Evolutionary conservation across 2,329 filamentous ascomycete genomes (phyloP).

Genomic region (Fusarium xylarioides): DNA sequence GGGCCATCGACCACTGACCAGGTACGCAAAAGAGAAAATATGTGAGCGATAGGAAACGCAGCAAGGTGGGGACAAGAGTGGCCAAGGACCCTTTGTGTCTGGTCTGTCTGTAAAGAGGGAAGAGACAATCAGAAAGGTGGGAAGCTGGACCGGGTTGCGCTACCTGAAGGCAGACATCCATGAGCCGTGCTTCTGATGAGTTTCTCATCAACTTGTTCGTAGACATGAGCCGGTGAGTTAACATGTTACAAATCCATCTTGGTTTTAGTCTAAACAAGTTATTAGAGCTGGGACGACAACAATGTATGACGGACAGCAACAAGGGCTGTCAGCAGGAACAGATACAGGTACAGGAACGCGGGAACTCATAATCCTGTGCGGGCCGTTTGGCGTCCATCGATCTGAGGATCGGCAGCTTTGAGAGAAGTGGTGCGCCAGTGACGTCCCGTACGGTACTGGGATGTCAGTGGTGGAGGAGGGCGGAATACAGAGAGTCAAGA

Average conservation of each 20-base stretch:
- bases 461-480: slow-evolving; percentile 34
- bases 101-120: slow-evolving; percentile 8
- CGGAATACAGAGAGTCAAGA: neutral
- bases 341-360: slow-evolving; percentile 19
- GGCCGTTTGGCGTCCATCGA: slow-evolving; percentile 42
- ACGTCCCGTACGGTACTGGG: slow-evolving; percentile 39
- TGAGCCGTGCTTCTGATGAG: neutral
- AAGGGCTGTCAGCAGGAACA: slow-evolving; percentile 24
- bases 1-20: slow-evolving; percentile 1
- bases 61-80: slow-evolving; percentile 23
- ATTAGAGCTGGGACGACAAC: neutral
- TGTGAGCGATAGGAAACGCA: slow-evolving; percentile 31
- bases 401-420: slow-evolving; percentile 40
- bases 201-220: neutral
- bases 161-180: neutral
- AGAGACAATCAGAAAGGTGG: slow-evolving; percentile 22
- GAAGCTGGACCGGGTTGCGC: neutral
- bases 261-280: neutral
- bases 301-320: neutral
- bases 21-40: slow-evolving; percentile 7
- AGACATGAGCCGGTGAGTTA: neutral
- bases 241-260: neutral
- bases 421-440: slow-evolving; percentile 38
- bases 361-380: slow-evolving; percentile 29
- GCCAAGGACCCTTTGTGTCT: slow-evolving; percentile 33